These are phyloP conservation scores for Typha latifolia DNA, from an alignment of 176 grass and related monocot species.

Conservation along the genomic window DNA sequence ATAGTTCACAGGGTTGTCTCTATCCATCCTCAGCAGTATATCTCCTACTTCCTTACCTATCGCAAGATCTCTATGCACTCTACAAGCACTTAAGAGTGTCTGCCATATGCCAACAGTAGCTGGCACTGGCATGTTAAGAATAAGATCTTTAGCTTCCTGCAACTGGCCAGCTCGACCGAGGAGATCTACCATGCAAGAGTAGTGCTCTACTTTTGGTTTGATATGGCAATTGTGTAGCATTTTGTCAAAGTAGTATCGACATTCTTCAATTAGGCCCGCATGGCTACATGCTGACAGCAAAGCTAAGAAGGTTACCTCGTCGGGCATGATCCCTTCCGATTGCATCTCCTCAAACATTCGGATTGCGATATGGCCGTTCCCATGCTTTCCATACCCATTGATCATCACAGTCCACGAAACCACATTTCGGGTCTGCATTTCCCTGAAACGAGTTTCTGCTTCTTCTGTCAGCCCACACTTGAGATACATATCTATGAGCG, in stretches of 20 bases:
- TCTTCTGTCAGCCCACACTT: conserved; percentile 37
- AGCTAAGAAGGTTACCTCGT: conserved; percentile 34
- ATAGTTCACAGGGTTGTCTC: conserved; percentile 32
- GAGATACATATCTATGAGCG: conserved; percentile 37
- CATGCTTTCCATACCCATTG: conserved; percentile 43
- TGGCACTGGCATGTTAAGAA: conserved; percentile 28
- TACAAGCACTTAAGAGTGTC: conserved; percentile 38
- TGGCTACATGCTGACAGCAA: conserved; percentile 51
- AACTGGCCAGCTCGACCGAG: conserved; percentile 33
- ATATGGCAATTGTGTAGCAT: not conserved
- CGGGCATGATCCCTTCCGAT: conserved; percentile 8
- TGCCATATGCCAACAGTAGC: conserved; percentile 29
- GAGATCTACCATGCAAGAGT: conserved; percentile 40
- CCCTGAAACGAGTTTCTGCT: conserved; percentile 20
- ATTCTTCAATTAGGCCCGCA: conserved; percentile 29
- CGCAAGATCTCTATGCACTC: conserved; percentile 24
- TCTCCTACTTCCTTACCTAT: conserved; percentile 26
- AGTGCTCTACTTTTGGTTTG: conserved; percentile 27
- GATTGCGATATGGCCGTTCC: conserved; percentile 24
- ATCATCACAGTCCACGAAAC: conserved; percentile 50
- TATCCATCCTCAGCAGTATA: conserved; percentile 21
- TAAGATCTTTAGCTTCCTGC: conserved; percentile 31
- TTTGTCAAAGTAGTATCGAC: conserved; percentile 10
- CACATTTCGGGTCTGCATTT: conserved; percentile 26
- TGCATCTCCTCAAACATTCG: conserved; percentile 32